Percentiles rank a stretch among this genome's conserved stretches.
Evolutionary conservation across 371 early-diverging fungal genomes (phyloP).

Genomic region (Apophysomyces sp.): DNA sequence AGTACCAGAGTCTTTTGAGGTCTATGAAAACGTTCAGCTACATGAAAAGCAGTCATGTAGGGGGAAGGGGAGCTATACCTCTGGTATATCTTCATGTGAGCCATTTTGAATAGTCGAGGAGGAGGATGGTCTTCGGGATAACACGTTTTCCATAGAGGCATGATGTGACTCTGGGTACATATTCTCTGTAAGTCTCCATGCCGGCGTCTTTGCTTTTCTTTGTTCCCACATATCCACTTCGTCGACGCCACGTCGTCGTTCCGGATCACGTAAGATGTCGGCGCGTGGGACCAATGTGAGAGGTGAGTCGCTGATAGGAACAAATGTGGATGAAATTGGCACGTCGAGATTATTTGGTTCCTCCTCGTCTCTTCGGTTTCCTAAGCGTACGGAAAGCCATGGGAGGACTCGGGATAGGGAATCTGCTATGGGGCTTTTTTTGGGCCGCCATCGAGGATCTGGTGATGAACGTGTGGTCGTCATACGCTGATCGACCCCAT

Average conservation of each 20-base stretch:
- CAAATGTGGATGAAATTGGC: constrained; percentile 26
- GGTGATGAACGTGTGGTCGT: neutral
- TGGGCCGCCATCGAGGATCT: neutral
- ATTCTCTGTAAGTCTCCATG: constrained; percentile 15
- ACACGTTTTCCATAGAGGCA: neutral
- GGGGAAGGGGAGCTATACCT: neutral
- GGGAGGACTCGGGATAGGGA: constrained; percentile 13
- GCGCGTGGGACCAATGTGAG: constrained; percentile 37
- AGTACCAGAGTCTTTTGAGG: neutral
- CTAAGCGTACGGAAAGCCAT: constrained; percentile 12
- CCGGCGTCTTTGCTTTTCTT: constrained; percentile 9
- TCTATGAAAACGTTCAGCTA: neutral
- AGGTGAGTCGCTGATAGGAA: constrained; percentile 28
- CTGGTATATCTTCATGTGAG: neutral
- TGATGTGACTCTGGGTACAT: constrained; percentile 25
- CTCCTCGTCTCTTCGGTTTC: neutral
- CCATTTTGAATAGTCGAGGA: neutral
- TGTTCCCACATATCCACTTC: constrained; percentile 40
- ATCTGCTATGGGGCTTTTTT: constrained; percentile 1
- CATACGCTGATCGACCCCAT: neutral
- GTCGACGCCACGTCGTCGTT: constrained; percentile 41
- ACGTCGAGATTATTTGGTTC: neutral
- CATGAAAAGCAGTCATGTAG: neutral
- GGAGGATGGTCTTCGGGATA: neutral
- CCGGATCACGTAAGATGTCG: constrained; percentile 37